phyloP scores from a whole-genome alignment of 2,329 filamentous ascomycete species.

The Gyromitra esculenta region DNA sequence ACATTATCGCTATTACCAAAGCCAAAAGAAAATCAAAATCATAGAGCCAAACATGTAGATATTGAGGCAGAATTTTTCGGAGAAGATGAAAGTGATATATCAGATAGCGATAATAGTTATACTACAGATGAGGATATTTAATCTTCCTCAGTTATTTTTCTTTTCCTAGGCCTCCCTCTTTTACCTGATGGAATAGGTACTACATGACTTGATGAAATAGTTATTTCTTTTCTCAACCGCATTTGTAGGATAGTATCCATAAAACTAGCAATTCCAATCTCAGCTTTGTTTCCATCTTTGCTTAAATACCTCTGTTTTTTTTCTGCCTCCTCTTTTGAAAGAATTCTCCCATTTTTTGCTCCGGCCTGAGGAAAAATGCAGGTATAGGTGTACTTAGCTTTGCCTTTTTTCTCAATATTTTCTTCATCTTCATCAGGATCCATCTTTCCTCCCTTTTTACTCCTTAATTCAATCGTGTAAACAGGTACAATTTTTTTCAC shows the following conservation, averaged over 20 bases:
- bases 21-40: background rate
- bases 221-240: background rate
- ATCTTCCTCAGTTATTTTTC: constrained; percentile 7
- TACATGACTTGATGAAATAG: constrained; percentile 1
- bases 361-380: constrained; percentile 26
- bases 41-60: background rate
- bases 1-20: background rate
- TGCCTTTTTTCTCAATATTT: too few species aligned
- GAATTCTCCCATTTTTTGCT: constrained; percentile 1
- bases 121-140: background rate
- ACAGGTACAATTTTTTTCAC: too few species aligned
- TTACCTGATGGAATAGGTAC: constrained; percentile 4
- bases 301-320: constrained; percentile 8
- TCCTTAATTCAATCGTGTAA: too few species aligned
- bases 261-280: constrained; percentile 23
- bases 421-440: too few species aligned
- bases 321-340: background rate
- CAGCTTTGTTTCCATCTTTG: background rate
- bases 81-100: constrained; percentile 6
- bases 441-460: too few species aligned
- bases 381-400: constrained; percentile 21
- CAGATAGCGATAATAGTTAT: constrained; percentile 3
- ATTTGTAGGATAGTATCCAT: constrained; percentile 25
- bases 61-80: constrained; percentile 13
- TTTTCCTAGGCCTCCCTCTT: constrained; percentile 11